Evolutionary conservation across 805 yeast genomes (phyloP).

Genomic region (Candida insectalens): DNA sequence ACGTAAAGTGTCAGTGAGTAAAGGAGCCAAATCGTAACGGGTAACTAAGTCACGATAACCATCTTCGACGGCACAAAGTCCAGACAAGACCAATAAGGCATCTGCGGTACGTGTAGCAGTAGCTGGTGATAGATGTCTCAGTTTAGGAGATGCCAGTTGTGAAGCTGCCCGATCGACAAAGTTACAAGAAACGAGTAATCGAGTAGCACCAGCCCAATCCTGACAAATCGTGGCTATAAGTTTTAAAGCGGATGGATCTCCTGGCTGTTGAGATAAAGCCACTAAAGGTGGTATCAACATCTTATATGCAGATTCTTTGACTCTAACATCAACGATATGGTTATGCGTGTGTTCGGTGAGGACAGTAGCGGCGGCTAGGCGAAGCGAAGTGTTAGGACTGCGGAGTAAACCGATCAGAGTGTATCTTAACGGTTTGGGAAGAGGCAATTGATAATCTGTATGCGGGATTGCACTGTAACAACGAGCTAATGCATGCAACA

Average conservation of each 20-base stretch:
- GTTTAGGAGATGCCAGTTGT: constrained; percentile 16
- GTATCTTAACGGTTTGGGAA: constrained; percentile 20
- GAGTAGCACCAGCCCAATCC: constrained; percentile 24
- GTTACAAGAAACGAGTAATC: constrained; percentile 24
- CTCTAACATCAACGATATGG: constrained; percentile 7
- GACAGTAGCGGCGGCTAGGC: constrained; percentile 20
- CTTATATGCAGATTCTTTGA: constrained; percentile 8
- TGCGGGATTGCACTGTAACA: too few relatives aligned
- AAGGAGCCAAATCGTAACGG: constrained; percentile 21
- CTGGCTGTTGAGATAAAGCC: constrained; percentile 13
- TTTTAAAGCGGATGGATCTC: constrained; percentile 16
- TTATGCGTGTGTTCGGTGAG: constrained; percentile 16
- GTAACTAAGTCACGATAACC: constrained; percentile 24
- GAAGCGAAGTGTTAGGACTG: constrained; percentile 15
- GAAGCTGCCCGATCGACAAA: constrained; percentile 23
- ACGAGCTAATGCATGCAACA: constrained; percentile 1
- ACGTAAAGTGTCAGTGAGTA: constrained; percentile 22
- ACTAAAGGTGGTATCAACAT: constrained; percentile 18
- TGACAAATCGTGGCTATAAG: constrained; percentile 25
- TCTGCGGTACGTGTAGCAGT: constrained; percentile 25
- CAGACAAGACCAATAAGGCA: constrained; percentile 26
- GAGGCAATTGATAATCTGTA: too few relatives aligned
- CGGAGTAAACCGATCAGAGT: constrained; percentile 16
- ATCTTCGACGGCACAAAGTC: constrained; percentile 28
- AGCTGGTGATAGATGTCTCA: constrained; percentile 17